A percentile compares a stretch with the other conserved stretches of the same genome.
These are phyloP conservation scores for Hypoxylon subgilvum DNA, from an alignment of 495 filamentous ascomycete genomes.

Conservation along the genomic window DNA sequence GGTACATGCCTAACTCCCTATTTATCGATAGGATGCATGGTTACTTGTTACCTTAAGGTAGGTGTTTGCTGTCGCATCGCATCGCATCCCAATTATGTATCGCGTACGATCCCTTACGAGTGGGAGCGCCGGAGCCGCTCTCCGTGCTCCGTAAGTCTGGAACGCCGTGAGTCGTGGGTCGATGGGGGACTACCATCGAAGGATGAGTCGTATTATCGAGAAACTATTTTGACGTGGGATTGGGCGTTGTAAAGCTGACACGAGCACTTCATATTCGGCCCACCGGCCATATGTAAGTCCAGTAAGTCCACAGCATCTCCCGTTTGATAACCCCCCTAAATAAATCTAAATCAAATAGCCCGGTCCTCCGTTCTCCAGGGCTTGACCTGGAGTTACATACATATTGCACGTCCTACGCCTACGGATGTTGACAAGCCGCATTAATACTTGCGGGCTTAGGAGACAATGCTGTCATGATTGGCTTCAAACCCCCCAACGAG, in stretches of 20 bases:
- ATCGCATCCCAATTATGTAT: slow-evolving; percentile 28
- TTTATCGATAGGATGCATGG: slow-evolving; percentile 4
- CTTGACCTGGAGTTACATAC: slow-evolving; percentile 18
- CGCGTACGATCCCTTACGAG: slow-evolving; percentile 14
- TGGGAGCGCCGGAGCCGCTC: slow-evolving; percentile 32
- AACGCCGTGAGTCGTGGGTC: slow-evolving; percentile 10
- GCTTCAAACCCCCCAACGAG: too few species aligned
- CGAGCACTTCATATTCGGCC: slow-evolving; percentile 20
- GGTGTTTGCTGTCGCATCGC: slow-evolving; percentile 2
- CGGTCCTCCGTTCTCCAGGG: slow-evolving; percentile 12
- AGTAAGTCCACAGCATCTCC: slow-evolving; percentile 25
- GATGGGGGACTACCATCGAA: slow-evolving; percentile 15
- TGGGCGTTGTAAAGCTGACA: slow-evolving; percentile 28
- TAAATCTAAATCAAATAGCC: slow-evolving; percentile 20
- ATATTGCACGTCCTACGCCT: slow-evolving; percentile 14
- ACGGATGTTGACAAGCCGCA: slow-evolving; percentile 33
- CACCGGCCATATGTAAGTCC: slow-evolving; percentile 32
- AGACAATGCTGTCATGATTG: not conserved
- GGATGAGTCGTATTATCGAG: slow-evolving; percentile 32
- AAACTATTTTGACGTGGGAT: slow-evolving; percentile 30
- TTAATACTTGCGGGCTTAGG: slow-evolving; percentile 9
- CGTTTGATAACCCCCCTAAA: slow-evolving; percentile 12
- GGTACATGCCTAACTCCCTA: too few species aligned
- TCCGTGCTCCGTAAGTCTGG: slow-evolving; percentile 31
- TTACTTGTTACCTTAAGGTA: not conserved